A percentile compares a stretch with the other conserved stretches of the same genome.
Conservation (phyloP, 1,284 basidiomycete species). For the Tilletia walkeri region DNA sequence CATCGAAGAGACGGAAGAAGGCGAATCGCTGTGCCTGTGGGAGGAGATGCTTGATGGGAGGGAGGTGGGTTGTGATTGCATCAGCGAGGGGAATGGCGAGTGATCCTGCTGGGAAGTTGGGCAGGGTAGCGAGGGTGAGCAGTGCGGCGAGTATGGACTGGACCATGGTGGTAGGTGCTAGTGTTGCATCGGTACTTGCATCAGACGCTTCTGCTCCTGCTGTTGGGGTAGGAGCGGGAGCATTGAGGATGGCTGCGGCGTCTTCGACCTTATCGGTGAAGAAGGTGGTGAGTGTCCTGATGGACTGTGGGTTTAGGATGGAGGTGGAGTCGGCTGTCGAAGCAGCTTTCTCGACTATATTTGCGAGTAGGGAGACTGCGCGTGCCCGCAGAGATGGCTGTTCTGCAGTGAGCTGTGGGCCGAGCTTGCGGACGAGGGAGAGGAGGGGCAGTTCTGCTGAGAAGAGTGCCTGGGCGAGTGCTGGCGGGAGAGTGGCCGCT, state of each 20-base stretch:
- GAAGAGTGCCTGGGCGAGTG: not conserved
- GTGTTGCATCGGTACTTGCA: not conserved
- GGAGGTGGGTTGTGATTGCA: conserved; percentile 65
- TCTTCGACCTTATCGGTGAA: conserved; percentile 84
- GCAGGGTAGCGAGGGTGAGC: conserved; percentile 63
- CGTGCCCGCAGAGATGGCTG: conserved; percentile 75
- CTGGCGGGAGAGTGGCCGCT: not conserved
- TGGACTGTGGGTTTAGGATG: conserved; percentile 73
- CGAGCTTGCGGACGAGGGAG: conserved; percentile 79
- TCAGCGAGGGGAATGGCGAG: not conserved
- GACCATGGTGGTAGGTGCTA: conserved; percentile 4
- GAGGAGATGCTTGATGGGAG: conserved; percentile 72
- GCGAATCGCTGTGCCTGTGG: conserved; percentile 78
- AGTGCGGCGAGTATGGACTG: conserved; percentile 62
- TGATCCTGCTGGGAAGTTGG: not conserved
- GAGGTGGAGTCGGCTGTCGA: conserved; percentile 62
- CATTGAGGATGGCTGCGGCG: conserved; percentile 59
- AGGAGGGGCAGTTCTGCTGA: conserved; percentile 60
- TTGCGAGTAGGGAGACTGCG: conserved; percentile 61
- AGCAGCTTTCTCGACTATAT: conserved; percentile 35
- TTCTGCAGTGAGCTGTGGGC: conserved; percentile 80
- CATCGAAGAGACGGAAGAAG: conserved; percentile 80
- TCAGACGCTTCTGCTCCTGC: not conserved
- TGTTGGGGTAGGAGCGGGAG: not conserved
- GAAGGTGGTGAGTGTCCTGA: conserved; percentile 73